Base-by-base conservation (phyloP, 768 basidiomycete species). In the Lactarius pseudohatsudake region DNA sequence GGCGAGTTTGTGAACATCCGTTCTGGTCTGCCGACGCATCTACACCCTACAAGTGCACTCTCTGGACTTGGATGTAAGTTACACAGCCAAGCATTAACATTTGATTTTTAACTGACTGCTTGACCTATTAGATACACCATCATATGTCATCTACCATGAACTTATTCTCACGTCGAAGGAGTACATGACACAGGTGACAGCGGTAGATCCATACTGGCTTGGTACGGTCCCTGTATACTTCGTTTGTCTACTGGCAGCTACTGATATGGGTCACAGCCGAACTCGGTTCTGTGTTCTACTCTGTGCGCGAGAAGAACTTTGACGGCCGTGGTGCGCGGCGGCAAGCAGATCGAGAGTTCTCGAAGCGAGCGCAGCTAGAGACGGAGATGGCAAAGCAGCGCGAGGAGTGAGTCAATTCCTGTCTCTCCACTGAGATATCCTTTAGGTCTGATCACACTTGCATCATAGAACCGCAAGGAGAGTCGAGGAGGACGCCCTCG, bases 141-240 rank as follows among this genome's bases (percentile, higher is more conserved):
- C 95, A 50, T 98, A 98, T 76, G 92, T 97, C 57, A 86, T 99
- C 40, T 99, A 98, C 75, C 97, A 99, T 75, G 96, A 98, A 74
- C 83, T 96, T 63, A 96, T 97, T 68, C 80, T 96, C 71, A 96
- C 95, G 13, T 96, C 95, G 38, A 96, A 96, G 74, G 90, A 93
- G 77, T 99, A 99, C 79, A 97, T 98, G 96, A 96, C 96, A 20
- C 94, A 95, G 76, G 97, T 99, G n/a, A 98, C 97, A 2, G 88
- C 96, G 0, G 91, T 98, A 68, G 95, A 98, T 74, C 89, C 97
- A 3, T 95, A 95, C 77, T 99, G 97, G 97, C 84, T 98, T 41
- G 95, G 94, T 92, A 77, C 74, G 3, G 38, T 38, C 62, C 30
- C 28, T 61, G 28, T 22, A 5, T 0, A 50, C 66, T 10, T 45